Evolutionary conservation across 371 early-diverging fungal species (phyloP).

Genomic region (Nematocida major): DNA sequence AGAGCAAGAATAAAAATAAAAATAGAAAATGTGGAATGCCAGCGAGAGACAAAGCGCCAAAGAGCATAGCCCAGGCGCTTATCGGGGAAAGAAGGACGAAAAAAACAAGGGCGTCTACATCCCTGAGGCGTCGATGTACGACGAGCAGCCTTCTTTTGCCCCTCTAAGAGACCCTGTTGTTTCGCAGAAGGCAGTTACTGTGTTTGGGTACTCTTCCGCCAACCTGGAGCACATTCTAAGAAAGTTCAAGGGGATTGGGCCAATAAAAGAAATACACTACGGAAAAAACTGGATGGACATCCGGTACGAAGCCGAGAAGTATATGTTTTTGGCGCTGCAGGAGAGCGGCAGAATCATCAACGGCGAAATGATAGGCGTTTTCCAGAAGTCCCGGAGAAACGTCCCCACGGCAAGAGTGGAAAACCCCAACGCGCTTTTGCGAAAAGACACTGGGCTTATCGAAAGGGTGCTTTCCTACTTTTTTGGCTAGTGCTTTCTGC

Average conservation of each 20-base stretch:
- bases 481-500: constrained; percentile 59
- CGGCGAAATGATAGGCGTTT: constrained; percentile 64
- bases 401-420: constrained; percentile 21
- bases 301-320: constrained; percentile 44
- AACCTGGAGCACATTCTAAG: constrained; percentile 56
- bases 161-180: not conserved
- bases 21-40: not conserved
- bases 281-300: constrained; percentile 64
- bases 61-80: constrained; percentile 1
- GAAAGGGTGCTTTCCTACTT: constrained; percentile 56
- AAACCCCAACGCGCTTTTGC: constrained; percentile 50
- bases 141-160: not conserved
- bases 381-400: constrained; percentile 49
- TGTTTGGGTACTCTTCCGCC: constrained; percentile 60
- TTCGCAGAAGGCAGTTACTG: constrained; percentile 9
- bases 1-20: constrained; percentile 43
- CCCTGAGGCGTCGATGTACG: constrained; percentile 35
- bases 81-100: not conserved
- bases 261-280: constrained; percentile 57
- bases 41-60: not conserved
- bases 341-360: constrained; percentile 51
- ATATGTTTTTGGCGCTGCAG: constrained; percentile 32
- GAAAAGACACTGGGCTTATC: constrained; percentile 58
- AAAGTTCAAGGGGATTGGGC: constrained; percentile 44
- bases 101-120: constrained; percentile 9